Base-by-base conservation (phyloP, 2,329 filamentous ascomycete species). In the Bimuria novae-zelandiae region DNA sequence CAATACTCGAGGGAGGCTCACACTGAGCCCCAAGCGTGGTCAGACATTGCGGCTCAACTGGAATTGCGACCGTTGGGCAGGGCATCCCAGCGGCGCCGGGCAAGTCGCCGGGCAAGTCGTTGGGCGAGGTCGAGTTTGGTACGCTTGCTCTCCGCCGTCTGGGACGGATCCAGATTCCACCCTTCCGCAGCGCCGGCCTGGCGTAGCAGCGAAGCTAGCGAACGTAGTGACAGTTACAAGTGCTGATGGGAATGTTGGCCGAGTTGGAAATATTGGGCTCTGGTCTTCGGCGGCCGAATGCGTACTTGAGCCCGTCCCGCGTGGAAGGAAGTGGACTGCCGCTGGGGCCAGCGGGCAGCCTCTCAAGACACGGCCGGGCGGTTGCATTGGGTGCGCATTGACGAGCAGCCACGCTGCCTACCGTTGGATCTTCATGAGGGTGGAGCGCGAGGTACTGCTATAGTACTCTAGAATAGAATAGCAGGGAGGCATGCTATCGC, bases 31-130 rank as follows among this genome's bases (percentile, higher is more conserved):
- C 63, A 64, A 66, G 68, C 69, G 52, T 44, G 46, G 42, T 44
- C 44, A 47, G 49, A 59, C 60, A 36, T 36, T 71, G 70, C 68
- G 69, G 69, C 69, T 71, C 69, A 68, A 62, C 33, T 43, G 41
- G 32, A 21, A 14, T 17, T 29, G 16, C 45, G 62, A 54, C 53
- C 41, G 52, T 56, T 57, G 56, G 53, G 66, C 68, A 62, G 69
- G 69, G 59, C 51, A 54, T 65, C 67, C 69, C 56, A 62, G 65
- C 55, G 55, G 49, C 30, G 48, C 47, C 37, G 60, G n/a, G n/a
- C n/a, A n/a, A 5, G 25, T 10, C 25, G 25, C 25, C 25, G 10
- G 51, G 56, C 58, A 60, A 66, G 54, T 66, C 66, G 67, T 71
- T 71, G 64, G 56, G 55, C 60, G 62, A 60, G n/a, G n/a, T 56